Evolutionary conservation across 2,329 filamentous ascomycete species (phyloP), one percentile per base, ranked within the genome.

Genomic region (Fusarium aywerte): DNA sequence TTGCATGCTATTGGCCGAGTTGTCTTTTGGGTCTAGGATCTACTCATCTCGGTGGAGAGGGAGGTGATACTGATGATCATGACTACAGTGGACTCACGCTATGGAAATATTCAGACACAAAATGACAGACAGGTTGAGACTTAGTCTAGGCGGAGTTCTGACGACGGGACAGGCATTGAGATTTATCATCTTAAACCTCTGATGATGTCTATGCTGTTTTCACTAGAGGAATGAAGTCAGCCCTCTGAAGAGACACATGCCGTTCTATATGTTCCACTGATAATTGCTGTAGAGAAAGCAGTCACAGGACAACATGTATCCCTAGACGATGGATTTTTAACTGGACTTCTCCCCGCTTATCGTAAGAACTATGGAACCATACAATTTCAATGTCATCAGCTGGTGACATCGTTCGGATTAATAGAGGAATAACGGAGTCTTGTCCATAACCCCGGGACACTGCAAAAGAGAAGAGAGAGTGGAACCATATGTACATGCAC

Each of bases 1-100:
- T 29, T 11, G 36, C 13, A 38, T 35, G 20, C 33, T 29, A 73
- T 73, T 73, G 70, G 70, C 13, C 35, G 43, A 36, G 32, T 42
- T 42, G 57, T 66, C 40, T 40, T 29, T 25, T 52, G 44, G 21
- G 50, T 58, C 35, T 58, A 53, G 66, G 52, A 53, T 59, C 12
- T 54, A 16, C 40, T 43, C 15, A 8, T 18, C 25, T 33, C 38
- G 31, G 60, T 66, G 53, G 69, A 62, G 51, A n/a, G n/a, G n/a
- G n/a, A n/a, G n/a, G n/a, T n/a, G n/a, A n/a, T n/a, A n/a, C n/a
- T 58, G 31, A 8, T 47, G 48, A 58, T 25, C 55, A 61, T 55
- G 58, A 11, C 12, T 23, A n/a, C 20, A 13, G 38, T 49, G 54
- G 48, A 36, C 32, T 44, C 40, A 65, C 42, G 62, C 59, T 50